Evolutionary conservation across 2,329 filamentous ascomycete genomes (phyloP).

Genomic region (Aspergillus niger): DNA sequence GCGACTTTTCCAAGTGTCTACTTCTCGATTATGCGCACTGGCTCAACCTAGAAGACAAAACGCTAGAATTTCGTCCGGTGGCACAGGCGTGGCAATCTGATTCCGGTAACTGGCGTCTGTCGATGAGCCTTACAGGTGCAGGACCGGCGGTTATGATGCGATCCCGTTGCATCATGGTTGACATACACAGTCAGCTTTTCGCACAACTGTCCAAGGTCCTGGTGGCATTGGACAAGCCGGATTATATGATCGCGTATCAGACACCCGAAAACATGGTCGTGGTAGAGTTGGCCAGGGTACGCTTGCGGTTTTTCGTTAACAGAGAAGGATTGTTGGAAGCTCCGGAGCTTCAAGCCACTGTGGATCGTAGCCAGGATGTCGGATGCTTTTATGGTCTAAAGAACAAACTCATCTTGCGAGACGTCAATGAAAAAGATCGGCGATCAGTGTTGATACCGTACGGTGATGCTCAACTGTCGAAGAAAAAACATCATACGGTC

Average conservation of each 20-base stretch:
- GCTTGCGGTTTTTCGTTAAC: slow-evolving; percentile 49
- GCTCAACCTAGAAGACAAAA: slow-evolving; percentile 37
- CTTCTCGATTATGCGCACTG: slow-evolving; percentile 50
- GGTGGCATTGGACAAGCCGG: slow-evolving; percentile 35
- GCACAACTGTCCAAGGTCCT: slow-evolving; percentile 35
- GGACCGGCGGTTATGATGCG: slow-evolving; percentile 2
- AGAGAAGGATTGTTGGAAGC: slow-evolving; percentile 16
- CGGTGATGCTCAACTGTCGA: slow-evolving; percentile 18
- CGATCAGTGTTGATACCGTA: slow-evolving; percentile 30
- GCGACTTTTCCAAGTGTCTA: slow-evolving; percentile 38
- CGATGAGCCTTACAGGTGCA: slow-evolving; percentile 1
- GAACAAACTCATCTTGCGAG: slow-evolving; percentile 28
- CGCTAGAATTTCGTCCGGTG: slow-evolving; percentile 35
- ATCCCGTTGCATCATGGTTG: slow-evolving; percentile 31
- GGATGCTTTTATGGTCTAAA: slow-evolving; percentile 25
- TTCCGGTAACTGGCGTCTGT: slow-evolving; percentile 33
- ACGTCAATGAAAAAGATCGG: background rate
- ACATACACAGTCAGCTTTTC: slow-evolving; percentile 40
- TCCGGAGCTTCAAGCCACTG: slow-evolving; percentile 17
- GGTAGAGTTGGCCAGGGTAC: slow-evolving; percentile 49
- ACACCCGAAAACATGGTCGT: slow-evolving; percentile 18
- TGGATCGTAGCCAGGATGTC: slow-evolving; percentile 28
- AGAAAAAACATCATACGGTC: slow-evolving; percentile 15
- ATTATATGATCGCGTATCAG: slow-evolving; percentile 39
- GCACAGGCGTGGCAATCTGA: slow-evolving; percentile 29